phyloP scores from a whole-genome alignment of 2,329 filamentous ascomycete species.

The Phialophora chinensis region DNA sequence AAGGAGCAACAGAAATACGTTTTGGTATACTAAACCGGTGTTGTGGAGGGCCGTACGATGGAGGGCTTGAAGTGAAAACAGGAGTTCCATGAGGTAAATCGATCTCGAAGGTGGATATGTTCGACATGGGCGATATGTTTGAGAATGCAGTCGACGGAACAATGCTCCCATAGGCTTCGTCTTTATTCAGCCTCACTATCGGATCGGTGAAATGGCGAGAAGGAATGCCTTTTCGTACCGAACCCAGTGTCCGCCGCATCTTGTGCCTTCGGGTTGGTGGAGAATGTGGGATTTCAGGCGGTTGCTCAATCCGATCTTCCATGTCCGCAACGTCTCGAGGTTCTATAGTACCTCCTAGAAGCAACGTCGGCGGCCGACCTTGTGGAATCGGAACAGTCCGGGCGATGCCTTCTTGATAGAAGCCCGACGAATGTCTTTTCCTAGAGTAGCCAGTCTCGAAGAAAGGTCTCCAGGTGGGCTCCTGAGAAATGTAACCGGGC shows the following conservation, averaged over 20 bases:
- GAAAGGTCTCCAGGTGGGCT: constrained; percentile 48
- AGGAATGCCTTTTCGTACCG: constrained; percentile 40
- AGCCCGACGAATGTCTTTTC: constrained; percentile 48
- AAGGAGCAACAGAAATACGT: constrained; percentile 62
- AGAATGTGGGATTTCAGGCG: constrained; percentile 6
- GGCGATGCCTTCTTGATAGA: constrained; percentile 23
- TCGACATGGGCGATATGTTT: constrained; percentile 41
- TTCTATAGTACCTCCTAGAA: constrained; percentile 31
- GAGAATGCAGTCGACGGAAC: constrained; percentile 34
- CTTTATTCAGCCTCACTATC: constrained; percentile 35
- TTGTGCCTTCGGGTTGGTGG: constrained; percentile 31
- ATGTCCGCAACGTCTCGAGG: constrained; percentile 21
- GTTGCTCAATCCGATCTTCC: constrained; percentile 17
- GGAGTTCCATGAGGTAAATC: constrained; percentile 39
- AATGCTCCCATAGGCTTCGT: constrained; percentile 38
- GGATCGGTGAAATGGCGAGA: constrained; percentile 39
- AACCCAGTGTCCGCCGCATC: constrained; percentile 43
- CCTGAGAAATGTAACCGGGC: constrained; percentile 20
- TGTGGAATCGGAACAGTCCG: constrained; percentile 27
- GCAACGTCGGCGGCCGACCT: constrained; percentile 28
- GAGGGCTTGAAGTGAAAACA: constrained; percentile 38
- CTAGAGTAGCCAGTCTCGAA: constrained; percentile 47
- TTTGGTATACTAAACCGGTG: constrained; percentile 45
- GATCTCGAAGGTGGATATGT: constrained; percentile 43
- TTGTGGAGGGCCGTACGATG: constrained; percentile 27